Base-by-base conservation (phyloP, 2,329 filamentous ascomycete genomes). In the Ascochyta lentis region DNA sequence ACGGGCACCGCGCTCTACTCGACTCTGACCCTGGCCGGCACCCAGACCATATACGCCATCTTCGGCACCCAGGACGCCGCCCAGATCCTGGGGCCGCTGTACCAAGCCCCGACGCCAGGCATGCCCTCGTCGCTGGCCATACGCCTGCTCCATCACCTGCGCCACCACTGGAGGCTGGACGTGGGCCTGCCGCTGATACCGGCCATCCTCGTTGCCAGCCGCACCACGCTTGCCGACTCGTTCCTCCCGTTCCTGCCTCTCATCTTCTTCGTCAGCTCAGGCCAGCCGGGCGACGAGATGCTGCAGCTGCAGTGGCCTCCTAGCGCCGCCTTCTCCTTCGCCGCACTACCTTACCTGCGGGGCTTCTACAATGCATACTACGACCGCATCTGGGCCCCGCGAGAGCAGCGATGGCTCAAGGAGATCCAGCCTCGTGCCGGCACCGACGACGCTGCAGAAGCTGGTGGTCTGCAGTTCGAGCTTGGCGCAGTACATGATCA, bases 161-260 rank as follows among this genome's bases (percentile, higher is more conserved):
- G 70, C 19, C 64, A 72, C n/a, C 75, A 80, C 53, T 83, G 83
- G 71, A 77, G 82, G 23, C 68, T 87, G 38, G 81, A 83, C 54
- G 64, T 89, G 26, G 87, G 87, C 2, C 73, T 91, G 3, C 86
- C 88, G 1, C 77, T 90, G 6, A 89, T 93, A 54, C 88, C 86
- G 0, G 80, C 89, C 10, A 81, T 86, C 2, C 79, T 93, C 8
- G 80, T 92, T 10, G 80, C 89, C n/a, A 88, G 88, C 19, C 81
- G 89, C 31, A 86, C 88, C 24, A 81, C 79, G 2, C 79, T 88
- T 43, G 84, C 85, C 27, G 88, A 91, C 63, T 82, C 83, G 3
- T 77, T 88, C 7, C 78, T 89, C 6, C 86, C 87, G 2, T 82
- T 85, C 19, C 78, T 89, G 16, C 87, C 87, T 0, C 80, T 89